A percentile compares a stretch with the other conserved stretches of the same genome.
phyloP scores from a whole-genome alignment of 192 early-diverging fungal genomes.

The Globomyces pollinis-pini region DNA sequence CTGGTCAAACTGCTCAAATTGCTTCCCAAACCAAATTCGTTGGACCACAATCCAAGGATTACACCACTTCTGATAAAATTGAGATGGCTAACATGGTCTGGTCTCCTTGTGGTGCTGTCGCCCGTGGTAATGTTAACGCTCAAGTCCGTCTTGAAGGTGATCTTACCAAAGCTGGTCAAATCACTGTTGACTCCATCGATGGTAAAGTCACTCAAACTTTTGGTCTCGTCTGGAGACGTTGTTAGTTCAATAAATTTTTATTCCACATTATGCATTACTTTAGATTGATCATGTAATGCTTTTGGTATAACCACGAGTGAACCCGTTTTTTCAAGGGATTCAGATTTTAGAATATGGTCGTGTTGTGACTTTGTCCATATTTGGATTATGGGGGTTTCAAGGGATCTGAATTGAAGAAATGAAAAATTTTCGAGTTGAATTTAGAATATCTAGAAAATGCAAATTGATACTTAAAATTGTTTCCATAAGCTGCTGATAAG shows the following conservation, averaged over 20 bases:
- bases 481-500: too few relatives aligned
- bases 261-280: neutral
- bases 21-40: constrained; percentile 13
- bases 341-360: too few relatives aligned
- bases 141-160: neutral
- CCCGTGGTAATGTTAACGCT: constrained; percentile 23
- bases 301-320: too few relatives aligned
- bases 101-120: constrained; percentile 20
- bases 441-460: neutral
- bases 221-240: constrained; percentile 14
- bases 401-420: neutral
- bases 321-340: too few relatives aligned
- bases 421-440: neutral
- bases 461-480: too few relatives aligned
- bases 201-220: constrained; percentile 21
- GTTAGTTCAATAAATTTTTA: neutral
- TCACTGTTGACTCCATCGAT: constrained; percentile 28
- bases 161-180: neutral
- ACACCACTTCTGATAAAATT: constrained; percentile 15
- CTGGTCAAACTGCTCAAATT: neutral
- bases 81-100: constrained; percentile 14
- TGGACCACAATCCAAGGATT: neutral
- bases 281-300: neutral
- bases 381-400: too few relatives aligned
- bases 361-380: too few relatives aligned